Evolutionary conservation across 495 filamentous ascomycete species (phyloP).

Genomic region (Xanthoparmelia taractica): DNA sequence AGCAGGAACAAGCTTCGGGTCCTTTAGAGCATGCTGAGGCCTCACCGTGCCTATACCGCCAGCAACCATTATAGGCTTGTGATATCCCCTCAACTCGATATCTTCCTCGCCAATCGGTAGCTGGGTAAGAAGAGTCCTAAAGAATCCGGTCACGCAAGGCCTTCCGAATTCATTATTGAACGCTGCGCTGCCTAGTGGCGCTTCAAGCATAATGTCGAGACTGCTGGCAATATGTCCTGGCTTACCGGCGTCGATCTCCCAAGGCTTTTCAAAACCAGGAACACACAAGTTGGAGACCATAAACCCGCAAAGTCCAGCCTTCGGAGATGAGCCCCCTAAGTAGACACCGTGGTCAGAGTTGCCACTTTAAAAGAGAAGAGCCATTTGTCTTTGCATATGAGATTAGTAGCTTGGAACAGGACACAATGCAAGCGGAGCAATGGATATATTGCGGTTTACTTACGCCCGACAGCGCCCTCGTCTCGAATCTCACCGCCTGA

Average conservation of each 20-base stretch:
- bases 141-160: slow-evolving; percentile 83
- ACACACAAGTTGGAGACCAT: slow-evolving; percentile 91
- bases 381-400: too few relatives aligned
- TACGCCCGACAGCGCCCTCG: slow-evolving; percentile 88
- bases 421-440: too few relatives aligned
- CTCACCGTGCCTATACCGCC: slow-evolving; percentile 87
- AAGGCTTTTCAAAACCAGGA: slow-evolving; percentile 69
- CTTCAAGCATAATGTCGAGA: slow-evolving; percentile 80
- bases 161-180: slow-evolving; percentile 98
- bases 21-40: slow-evolving; percentile 82
- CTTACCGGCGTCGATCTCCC: slow-evolving; percentile 75
- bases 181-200: slow-evolving; percentile 79
- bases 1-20: slow-evolving; percentile 63
- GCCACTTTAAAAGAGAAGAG: too few relatives aligned
- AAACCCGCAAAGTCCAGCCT: slow-evolving; percentile 87
- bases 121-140: slow-evolving; percentile 73
- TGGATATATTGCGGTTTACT: too few relatives aligned
- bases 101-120: slow-evolving; percentile 52
- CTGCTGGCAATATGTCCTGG: slow-evolving; percentile 87
- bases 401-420: too few relatives aligned
- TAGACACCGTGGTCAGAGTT: too few relatives aligned
- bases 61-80: slow-evolving; percentile 99
- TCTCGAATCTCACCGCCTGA: slow-evolving; percentile 94
- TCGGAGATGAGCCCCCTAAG: slow-evolving; percentile 86
- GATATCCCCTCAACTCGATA: slow-evolving; percentile 77